Conservation (phyloP, 352 stramenopile species). For the Globisporangium camurandrum region DNA sequence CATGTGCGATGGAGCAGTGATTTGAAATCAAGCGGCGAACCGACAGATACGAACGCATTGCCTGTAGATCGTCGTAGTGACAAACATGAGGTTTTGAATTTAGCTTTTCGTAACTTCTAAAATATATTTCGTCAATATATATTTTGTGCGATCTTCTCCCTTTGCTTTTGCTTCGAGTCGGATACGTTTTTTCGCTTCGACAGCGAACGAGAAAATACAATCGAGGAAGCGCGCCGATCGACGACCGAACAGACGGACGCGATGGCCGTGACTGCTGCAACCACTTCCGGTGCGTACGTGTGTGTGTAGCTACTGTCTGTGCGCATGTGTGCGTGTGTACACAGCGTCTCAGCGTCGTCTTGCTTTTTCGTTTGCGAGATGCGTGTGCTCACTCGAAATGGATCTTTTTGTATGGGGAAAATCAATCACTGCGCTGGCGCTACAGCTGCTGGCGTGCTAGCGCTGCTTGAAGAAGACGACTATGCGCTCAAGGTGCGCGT, state of each 20-base stretch:
- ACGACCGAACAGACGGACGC: neutral
- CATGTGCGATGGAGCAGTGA: neutral
- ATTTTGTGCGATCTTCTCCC: neutral
- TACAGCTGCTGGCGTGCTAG: constrained; percentile 80
- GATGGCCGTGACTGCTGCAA: neutral
- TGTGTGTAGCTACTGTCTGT: neutral
- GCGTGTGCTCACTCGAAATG: neutral
- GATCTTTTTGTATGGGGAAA: constrained; percentile 6
- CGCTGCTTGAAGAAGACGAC: constrained; percentile 89
- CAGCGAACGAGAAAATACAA: neutral
- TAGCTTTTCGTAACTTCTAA: neutral
- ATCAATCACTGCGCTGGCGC: too few species aligned
- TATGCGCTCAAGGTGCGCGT: constrained; percentile 79
- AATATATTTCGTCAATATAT: too few species aligned
- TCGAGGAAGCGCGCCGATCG: neutral
- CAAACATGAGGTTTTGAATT: neutral
- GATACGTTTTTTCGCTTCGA: neutral
- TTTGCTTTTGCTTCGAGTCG: neutral
- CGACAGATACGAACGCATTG: neutral
- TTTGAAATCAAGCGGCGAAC: neutral
- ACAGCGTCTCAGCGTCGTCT: too few species aligned
- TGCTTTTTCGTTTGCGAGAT: neutral
- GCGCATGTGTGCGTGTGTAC: neutral
- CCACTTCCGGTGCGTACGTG: neutral
- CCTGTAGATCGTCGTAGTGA: neutral